These are phyloP conservation scores for Acanthamoeba triangularis DNA, from an alignment of 208 protist genomes.

Conservation along the genomic window DNA sequence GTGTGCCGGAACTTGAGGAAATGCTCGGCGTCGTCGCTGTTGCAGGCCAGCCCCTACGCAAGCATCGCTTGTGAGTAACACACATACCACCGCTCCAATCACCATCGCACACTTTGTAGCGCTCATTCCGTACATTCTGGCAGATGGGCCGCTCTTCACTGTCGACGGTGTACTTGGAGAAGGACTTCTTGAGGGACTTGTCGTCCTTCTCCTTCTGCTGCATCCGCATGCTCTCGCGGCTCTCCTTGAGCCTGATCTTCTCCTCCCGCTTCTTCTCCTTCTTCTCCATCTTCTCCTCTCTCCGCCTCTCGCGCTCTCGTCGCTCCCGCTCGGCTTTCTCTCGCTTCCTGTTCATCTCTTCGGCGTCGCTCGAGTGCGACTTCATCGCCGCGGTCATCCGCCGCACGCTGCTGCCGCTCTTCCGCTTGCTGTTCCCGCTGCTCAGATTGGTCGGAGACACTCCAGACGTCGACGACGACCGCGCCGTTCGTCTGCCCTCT, in stretches of 20 bases:
- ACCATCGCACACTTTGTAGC: neutral
- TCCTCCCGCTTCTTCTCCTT: constrained; percentile 66
- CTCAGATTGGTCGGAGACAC: neutral
- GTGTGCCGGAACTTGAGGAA: constrained; percentile 69
- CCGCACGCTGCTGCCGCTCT: constrained; percentile 10
- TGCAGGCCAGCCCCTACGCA: constrained; percentile 43
- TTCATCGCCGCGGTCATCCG: constrained; percentile 7
- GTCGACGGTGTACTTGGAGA: constrained; percentile 48
- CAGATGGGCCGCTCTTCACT: constrained; percentile 59
- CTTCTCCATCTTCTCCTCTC: constrained; percentile 52
- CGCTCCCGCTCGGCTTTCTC: constrained; percentile 18
- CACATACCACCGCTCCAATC: too few relatives aligned
- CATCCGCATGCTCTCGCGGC: constrained; percentile 41
- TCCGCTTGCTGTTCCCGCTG: neutral
- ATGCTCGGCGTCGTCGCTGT: constrained; percentile 72
- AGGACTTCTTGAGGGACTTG: constrained; percentile 43
- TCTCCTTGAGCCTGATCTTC: constrained; percentile 56
- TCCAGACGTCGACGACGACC: neutral
- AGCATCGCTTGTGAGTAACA: neutral
- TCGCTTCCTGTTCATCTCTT: constrained; percentile 36
- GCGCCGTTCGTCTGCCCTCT: neutral
- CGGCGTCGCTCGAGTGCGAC: constrained; percentile 12
- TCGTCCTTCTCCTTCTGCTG: constrained; percentile 34
- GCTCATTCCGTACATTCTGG: neutral
- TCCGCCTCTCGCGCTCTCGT: neutral